Base-by-base conservation (phyloP, 2,329 filamentous ascomycete genomes). In the Phaeosphaeria sp. region DNA sequence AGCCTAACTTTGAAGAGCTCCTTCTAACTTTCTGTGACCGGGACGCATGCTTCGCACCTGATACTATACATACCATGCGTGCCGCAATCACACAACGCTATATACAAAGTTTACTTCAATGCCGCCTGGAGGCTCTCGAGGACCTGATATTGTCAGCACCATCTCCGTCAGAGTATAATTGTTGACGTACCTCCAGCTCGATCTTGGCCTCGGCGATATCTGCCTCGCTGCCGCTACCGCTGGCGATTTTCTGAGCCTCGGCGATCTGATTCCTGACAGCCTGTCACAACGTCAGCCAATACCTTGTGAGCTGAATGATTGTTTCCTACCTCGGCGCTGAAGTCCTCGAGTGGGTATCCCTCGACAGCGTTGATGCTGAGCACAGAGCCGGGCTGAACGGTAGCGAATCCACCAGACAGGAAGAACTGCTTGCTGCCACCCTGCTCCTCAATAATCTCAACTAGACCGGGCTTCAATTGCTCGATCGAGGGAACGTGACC, bases 181-280 rank as follows among this genome's bases (percentile, higher is more conserved):
- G 17, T 6, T 9, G 33, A 71, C 84, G 78, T 82, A 97, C 94
- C 92, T 99, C 95, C 71, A 99, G 83, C 87, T 98, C 94, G 79
- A 99, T 94, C 88, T 97, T 98, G 69, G 95, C 95, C 88, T 99
- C 95, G 66, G 94, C 94, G 82, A 98, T 91, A 77, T 98, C 95
- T 83, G 93, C 90, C 87, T 97, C 95, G 81, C 92, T 97, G 76
- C 94, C 95, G 77, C 85, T 88, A 76, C 95, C 95, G 79, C 83
- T 88, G 73, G 90, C 93, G 77, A 98, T 89, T 89, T 97, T 98
- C 83, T 97, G 92, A 67, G 93, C 93, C 85, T 99, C 95, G 61
- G 91, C 82, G 73, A 98, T 92, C 85, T 97, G 94, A 77, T 90
- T 87, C 77, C 87, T 88, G 79, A 99, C 91, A 68, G 91, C 89